phyloP scores from a whole-genome alignment of 441 rosid species.

The Gossypium gossypioides region DNA sequence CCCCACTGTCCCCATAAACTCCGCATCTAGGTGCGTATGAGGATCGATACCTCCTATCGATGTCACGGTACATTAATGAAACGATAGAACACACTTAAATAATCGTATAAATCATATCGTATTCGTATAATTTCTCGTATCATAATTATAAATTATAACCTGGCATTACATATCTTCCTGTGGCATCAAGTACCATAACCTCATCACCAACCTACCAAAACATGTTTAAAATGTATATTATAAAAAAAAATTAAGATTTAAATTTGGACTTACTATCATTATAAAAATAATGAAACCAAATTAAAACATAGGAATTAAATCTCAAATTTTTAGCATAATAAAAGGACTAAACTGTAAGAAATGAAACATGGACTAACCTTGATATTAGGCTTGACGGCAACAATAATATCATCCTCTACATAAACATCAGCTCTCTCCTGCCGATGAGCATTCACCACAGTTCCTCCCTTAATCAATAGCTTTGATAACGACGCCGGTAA shows the following conservation, averaged over 20 bases:
- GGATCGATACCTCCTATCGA: slow-evolving; percentile 89
- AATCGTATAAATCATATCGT: too few relatives aligned
- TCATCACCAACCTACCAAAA: slow-evolving; percentile 21
- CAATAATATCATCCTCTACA: slow-evolving; percentile 70
- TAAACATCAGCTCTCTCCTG: slow-evolving; percentile 79
- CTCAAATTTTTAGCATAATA: too few relatives aligned
- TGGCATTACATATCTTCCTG: slow-evolving; percentile 91
- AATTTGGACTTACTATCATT: too few relatives aligned
- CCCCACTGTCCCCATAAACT: slow-evolving; percentile 55
- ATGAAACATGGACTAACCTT: slow-evolving; percentile 27
- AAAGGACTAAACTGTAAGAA: neutral
- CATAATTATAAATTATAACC: slow-evolving; percentile 28
- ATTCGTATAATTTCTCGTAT: too few relatives aligned
- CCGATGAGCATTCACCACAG: slow-evolving; percentile 76
- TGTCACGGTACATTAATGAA: neutral
- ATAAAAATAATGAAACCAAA: too few relatives aligned
- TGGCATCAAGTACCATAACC: slow-evolving; percentile 72
- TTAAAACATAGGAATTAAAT: too few relatives aligned
- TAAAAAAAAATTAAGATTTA: neutral
- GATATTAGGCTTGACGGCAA: slow-evolving; percentile 63
- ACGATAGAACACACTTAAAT: neutral
- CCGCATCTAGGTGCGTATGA: slow-evolving; percentile 76
- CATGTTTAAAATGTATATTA: neutral
- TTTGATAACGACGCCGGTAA: slow-evolving; percentile 37
- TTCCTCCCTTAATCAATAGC: slow-evolving; percentile 81